Percentiles rank a stretch among this genome's conserved stretches.
Evolutionary conservation across 257 asterid species (phyloP).

Genomic region (Jacaranda mimosifolia): DNA sequence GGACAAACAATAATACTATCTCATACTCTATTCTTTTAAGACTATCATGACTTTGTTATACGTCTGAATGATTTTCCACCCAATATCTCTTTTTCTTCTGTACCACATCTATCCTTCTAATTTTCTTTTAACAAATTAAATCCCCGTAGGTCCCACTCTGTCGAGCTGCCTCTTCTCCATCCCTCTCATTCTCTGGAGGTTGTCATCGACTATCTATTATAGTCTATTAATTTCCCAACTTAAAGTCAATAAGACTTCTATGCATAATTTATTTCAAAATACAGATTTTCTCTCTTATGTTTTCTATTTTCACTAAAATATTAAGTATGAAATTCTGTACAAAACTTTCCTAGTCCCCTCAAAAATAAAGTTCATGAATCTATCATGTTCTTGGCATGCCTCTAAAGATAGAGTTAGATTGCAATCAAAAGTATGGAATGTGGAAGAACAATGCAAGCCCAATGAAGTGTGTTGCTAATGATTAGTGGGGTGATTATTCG

Average conservation of each 20-base stretch:
- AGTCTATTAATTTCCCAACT: neutral
- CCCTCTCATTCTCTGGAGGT: no score
- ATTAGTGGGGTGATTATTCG: conserved; percentile 49
- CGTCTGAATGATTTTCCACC: no score
- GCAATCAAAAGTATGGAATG: conserved; percentile 37
- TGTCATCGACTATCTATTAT: no score
- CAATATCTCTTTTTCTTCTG: no score
- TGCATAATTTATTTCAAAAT: neutral
- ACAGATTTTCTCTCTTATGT: neutral
- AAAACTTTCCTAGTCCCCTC: neutral
- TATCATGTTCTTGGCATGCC: neutral
- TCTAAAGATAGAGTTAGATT: conserved; percentile 23
- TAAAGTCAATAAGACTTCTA: neutral
- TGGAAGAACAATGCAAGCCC: conserved; percentile 27
- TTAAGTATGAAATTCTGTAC: neutral
- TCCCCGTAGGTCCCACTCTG: no score
- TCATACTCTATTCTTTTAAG: no score
- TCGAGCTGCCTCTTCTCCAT: no score
- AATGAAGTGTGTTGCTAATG: conserved; percentile 45
- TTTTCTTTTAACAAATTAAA: no score
- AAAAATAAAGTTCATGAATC: neutral
- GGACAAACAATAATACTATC: no score
- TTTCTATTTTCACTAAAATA: neutral
- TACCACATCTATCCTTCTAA: no score
- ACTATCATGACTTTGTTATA: no score